Evolutionary conservation across 495 filamentous ascomycete species (phyloP), one percentile per base, ranked within the genome.

Genomic region (Chaetomium cochliodes): DNA sequence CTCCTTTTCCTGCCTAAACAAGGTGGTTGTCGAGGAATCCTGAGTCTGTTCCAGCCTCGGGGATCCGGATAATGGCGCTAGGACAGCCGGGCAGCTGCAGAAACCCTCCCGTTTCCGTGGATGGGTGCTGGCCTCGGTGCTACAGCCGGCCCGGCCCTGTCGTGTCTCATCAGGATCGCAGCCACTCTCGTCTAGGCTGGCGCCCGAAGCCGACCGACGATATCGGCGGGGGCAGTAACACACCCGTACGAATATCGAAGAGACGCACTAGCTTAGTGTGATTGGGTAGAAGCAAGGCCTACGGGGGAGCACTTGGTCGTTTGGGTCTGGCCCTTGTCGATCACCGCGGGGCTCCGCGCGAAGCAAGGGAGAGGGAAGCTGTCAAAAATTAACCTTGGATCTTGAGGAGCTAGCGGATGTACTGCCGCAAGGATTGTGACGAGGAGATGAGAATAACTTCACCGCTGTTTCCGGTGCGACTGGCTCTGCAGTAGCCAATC

Each of bases 401-500:
- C 15, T 28, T 22, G 25, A 51, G 23, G 46, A 41, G n/a, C n/a
- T n/a, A 39, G 44, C 25, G n/a, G n/a, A n/a, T n/a, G n/a, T 37
- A 28, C 25, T 12, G 55, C 2, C 2, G 46, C n/a, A 37, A 37
- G 33, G 33, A 37, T 37, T 37, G 33, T 30, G 12, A 15, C 4
- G 28, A 33, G 30, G 5, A 37, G 22, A 16, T 44, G 50, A 26
- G 60, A 55, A 30, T 33, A 54, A 18, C 39, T 26, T 63, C 52
- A 63, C 61, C 61, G 61, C 61, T 39, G 61, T 63, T 63, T 63
- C 52, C 20, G 13, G 51, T 5, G 25, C 23, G 12, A 23, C 49
- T 42, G 13, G n/a, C 3, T 13, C n/a, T 55, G 60, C 60, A 56
- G 50, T 12, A 37, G 51, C 51, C 51, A 55, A 63, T 63, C 51